These are phyloP conservation scores for Trichoderma virens DNA, from an alignment of 495 filamentous ascomycete genomes.

Conservation along the genomic window DNA sequence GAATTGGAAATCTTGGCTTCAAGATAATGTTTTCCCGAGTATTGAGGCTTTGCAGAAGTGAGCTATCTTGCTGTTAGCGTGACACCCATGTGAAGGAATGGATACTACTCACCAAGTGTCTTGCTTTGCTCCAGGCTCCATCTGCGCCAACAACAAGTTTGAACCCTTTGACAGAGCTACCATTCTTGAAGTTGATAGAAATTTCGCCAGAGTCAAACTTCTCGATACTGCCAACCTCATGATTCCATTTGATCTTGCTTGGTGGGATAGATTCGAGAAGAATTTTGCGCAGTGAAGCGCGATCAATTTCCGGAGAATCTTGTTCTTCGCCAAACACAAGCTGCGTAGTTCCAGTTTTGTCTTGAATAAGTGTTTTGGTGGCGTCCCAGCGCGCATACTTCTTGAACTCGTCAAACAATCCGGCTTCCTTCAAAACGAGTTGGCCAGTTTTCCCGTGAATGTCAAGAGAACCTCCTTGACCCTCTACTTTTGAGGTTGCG, in stretches of 20 bases:
- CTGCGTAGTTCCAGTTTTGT: slow-evolving; percentile 18
- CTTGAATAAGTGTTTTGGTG: slow-evolving; percentile 17
- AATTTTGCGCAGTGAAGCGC: slow-evolving; percentile 32
- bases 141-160: slow-evolving; percentile 26
- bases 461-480: slow-evolving; percentile 51
- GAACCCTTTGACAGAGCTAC: slow-evolving; percentile 17
- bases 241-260: slow-evolving; percentile 24
- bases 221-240: neutral
- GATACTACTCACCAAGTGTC: slow-evolving; percentile 16
- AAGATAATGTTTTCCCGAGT: slow-evolving; percentile 23
- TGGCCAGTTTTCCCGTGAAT: slow-evolving; percentile 45
- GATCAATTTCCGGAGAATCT: slow-evolving; percentile 32
- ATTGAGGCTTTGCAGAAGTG: slow-evolving; percentile 20
- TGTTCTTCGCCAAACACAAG: slow-evolving; percentile 15
- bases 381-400: slow-evolving; percentile 20
- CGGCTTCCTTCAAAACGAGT: slow-evolving; percentile 41
- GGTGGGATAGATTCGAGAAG: slow-evolving; percentile 33
- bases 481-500: slow-evolving; percentile 22
- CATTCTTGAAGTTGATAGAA: slow-evolving; percentile 24
- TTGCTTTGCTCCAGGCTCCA: slow-evolving; percentile 28
- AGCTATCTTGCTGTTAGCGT: slow-evolving; percentile 15
- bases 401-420: slow-evolving; percentile 41
- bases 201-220: slow-evolving; percentile 13
- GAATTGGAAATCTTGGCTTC: slow-evolving; percentile 17
- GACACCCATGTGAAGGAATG: neutral